These are phyloP conservation scores for Pseudogymnoascus sp. DNA, from an alignment of 2,329 filamentous ascomycete genomes.

Conservation along the genomic window DNA sequence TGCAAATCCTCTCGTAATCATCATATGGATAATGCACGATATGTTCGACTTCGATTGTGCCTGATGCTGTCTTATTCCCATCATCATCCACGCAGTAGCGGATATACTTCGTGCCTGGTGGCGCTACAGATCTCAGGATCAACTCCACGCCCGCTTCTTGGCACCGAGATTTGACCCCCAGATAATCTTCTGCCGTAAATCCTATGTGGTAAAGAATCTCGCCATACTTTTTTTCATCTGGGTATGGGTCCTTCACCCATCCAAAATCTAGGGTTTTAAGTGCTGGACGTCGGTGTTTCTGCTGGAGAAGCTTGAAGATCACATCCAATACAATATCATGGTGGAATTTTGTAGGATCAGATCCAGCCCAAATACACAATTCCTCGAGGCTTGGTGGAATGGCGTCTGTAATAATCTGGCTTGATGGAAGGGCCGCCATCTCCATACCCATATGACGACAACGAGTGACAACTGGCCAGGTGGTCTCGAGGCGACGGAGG, in stretches of 20 bases:
- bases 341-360: accelerated
- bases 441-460: accelerated
- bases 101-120: not conserved
- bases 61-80: too few relatives aligned
- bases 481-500: not conserved
- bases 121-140: not conserved
- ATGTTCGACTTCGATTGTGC: not conserved
- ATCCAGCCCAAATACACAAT: not conserved
- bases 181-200: not conserved
- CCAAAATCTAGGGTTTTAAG: not conserved
- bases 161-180: not conserved
- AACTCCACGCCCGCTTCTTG: not conserved
- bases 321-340: not conserved
- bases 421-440: too few relatives aligned
- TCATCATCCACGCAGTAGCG: not conserved
- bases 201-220: not conserved
- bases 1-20: not conserved
- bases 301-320: not conserved
- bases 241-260: not conserved
- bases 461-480: not conserved
- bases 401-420: not conserved
- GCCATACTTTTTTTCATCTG: accelerated
- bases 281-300: not conserved
- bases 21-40: not conserved
- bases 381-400: not conserved